These are phyloP conservation scores for Sphagnurus paluster DNA, from an alignment of 1,284 basidiomycete genomes.

Conservation along the genomic window DNA sequence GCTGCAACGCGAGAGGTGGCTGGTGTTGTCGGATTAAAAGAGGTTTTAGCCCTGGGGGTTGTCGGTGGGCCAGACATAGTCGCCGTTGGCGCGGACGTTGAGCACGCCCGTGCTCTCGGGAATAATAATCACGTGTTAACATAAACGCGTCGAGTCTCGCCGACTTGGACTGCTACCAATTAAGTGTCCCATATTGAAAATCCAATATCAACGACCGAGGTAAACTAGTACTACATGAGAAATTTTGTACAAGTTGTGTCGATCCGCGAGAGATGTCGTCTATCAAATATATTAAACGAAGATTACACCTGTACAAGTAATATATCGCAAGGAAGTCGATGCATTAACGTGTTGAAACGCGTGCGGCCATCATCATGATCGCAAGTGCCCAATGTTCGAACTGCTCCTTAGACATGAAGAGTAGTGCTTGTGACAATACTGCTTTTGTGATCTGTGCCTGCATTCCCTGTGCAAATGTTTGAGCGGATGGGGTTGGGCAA, in stretches of 20 bases:
- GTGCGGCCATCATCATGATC: conserved; percentile 55
- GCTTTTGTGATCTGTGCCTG: conserved; percentile 89
- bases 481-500: not conserved
- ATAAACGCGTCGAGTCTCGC: not conserved
- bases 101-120: not conserved
- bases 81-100: not conserved
- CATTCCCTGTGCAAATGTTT: conserved; percentile 66
- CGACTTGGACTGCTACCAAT: too few relatives aligned
- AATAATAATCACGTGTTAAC: conserved; percentile 14
- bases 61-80: conserved; percentile 40
- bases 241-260: too few relatives aligned
- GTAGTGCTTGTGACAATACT: conserved; percentile 78
- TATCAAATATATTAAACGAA: not conserved
- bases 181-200: too few relatives aligned
- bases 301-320: conserved; percentile 1
- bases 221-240: too few relatives aligned
- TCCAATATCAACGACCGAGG: too few relatives aligned
- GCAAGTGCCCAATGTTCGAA: conserved; percentile 76
- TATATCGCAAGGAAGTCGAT: conserved; percentile 2
- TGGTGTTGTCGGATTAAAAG: conserved; percentile 48
- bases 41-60: conserved; percentile 46
- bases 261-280: too few relatives aligned
- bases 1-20: conserved; percentile 48
- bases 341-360: conserved; percentile 24
- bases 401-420: conserved; percentile 84